Base-by-base conservation (phyloP, 768 basidiomycete species). In the Trametes coccinea region DNA sequence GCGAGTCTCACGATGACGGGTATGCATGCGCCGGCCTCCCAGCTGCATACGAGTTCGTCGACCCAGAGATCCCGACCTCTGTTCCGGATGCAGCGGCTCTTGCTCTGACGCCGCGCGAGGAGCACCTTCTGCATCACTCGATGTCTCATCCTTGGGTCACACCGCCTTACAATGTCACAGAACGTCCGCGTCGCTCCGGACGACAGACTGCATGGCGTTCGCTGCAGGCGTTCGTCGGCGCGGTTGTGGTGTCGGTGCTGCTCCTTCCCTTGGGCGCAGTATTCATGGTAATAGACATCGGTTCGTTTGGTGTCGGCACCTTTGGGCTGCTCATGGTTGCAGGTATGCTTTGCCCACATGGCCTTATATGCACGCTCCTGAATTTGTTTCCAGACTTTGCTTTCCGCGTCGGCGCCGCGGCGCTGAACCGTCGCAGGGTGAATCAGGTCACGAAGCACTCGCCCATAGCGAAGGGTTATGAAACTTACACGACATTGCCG, bases 241-340 rank as follows among this genome's bases (percentile, higher is more conserved):
- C 54, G n/a, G 44, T 37, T 16, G 54, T 46, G n/a, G 44, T 29
- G 5, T 56, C 44, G 16, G 43, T 30, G 33, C 34, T 37, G 44
- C 45, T 46, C 17, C 33, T 46, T 8, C 54, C 54, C 16, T 47
- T 37, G 4, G 44, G 54, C 5, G 44, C 30, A 8, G 54, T 13
- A 16, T 53, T 53, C 59, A 66, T 49, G 65, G 61, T 34, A 1
- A 60, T 27, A 37, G 55, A 60, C 53, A 50, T 66, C 40, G 61
- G 62, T 13, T 56, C 56, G 2, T 46, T 60, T 27, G 65, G 65
- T 29, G 30, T 49, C 8, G 62, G 53, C 30, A 49, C 46, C 3
- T 66, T 66, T 33, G 65, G 65, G 5, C 52, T 66, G 46, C 47
- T 66, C 16, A 49, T 66, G 31, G 37, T 53, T 16, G 17, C 62